A percentile compares a stretch with the other conserved stretches of the same genome.
These are phyloP conservation scores for Podospora pseudoanserina DNA, from an alignment of 495 filamentous ascomycete species.

Conservation along the genomic window DNA sequence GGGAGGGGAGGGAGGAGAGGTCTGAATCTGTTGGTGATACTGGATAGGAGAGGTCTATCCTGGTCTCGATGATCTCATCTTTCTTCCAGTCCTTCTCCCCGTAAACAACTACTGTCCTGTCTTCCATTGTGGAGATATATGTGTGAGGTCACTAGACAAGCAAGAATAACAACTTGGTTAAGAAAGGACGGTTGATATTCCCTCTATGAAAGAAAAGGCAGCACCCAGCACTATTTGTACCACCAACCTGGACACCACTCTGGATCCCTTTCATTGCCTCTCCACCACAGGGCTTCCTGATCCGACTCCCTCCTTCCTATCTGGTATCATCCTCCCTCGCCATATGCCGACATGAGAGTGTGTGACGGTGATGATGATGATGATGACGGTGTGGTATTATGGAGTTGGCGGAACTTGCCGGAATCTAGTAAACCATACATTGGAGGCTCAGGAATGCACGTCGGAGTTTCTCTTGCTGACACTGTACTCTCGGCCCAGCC, in stretches of 20 bases:
- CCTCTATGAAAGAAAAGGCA: neutral
- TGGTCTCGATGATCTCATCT: conserved; percentile 6
- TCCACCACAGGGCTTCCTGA: neutral
- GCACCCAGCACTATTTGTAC: neutral
- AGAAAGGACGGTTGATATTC: neutral
- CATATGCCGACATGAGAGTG: neutral
- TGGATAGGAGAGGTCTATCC: conserved; percentile 4
- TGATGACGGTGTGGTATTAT: neutral
- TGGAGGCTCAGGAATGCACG: neutral
- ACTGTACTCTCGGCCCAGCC: neutral
- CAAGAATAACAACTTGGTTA: neutral
- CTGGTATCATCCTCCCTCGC: neutral
- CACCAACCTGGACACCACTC: neutral
- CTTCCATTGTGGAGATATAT: neutral
- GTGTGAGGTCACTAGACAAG: neutral
- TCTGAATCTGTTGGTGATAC: conserved; percentile 3
- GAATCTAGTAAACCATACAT: neutral
- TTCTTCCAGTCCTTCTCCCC: neutral
- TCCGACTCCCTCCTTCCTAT: neutral
- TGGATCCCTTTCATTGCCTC: neutral
- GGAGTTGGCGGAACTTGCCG: neutral
- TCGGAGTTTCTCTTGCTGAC: neutral
- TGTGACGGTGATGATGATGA: neutral
- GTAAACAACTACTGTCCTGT: neutral
- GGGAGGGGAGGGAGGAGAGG: conserved; percentile 2